These are phyloP conservation scores for Ceratorhiza oryzae-sativae DNA, from an alignment of 1,284 basidiomycete genomes.

Conservation along the genomic window DNA sequence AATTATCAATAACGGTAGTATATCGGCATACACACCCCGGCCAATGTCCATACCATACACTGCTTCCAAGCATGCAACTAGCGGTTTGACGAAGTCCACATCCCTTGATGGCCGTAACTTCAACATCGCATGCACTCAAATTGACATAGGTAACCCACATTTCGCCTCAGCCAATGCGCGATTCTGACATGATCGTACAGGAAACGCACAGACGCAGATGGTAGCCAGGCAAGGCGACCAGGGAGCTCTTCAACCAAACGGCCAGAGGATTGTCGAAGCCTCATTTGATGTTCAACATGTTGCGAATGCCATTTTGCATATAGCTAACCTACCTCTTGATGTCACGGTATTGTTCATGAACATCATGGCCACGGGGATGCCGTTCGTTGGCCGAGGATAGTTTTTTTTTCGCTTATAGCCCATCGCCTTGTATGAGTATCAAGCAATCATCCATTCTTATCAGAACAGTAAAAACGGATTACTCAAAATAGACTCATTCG, in stretches of 20 bases:
- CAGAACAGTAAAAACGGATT: not conserved
- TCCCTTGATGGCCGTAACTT: constrained; percentile 76
- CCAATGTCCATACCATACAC: constrained; percentile 74
- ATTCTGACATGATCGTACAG: constrained; percentile 49
- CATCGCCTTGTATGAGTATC: not conserved
- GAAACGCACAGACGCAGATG: constrained; percentile 72
- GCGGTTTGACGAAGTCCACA: constrained; percentile 75
- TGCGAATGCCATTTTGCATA: constrained; percentile 71
- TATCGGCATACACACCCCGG: constrained; percentile 76
- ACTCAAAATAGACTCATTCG: not conserved
- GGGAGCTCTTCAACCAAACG: constrained; percentile 74
- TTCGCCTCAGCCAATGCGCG: not conserved
- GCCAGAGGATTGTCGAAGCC: constrained; percentile 64
- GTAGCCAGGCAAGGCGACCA: constrained; percentile 52
- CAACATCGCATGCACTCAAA: constrained; percentile 77
- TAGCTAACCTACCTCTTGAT: constrained; percentile 69
- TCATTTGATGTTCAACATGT: constrained; percentile 75
- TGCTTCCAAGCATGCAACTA: constrained; percentile 78
- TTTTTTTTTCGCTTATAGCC: constrained; percentile 38
- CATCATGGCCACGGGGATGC: constrained; percentile 70
- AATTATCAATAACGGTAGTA: constrained; percentile 85
- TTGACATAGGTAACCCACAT: constrained; percentile 70
- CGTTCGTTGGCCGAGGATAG: constrained; percentile 68
- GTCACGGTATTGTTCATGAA: constrained; percentile 75
- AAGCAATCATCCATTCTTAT: not conserved